A percentile compares a stretch with the other conserved stretches of the same genome.
These are phyloP conservation scores for Talaromyces islandicus DNA, from an alignment of 2,329 filamentous ascomycete species.

Conservation along the genomic window DNA sequence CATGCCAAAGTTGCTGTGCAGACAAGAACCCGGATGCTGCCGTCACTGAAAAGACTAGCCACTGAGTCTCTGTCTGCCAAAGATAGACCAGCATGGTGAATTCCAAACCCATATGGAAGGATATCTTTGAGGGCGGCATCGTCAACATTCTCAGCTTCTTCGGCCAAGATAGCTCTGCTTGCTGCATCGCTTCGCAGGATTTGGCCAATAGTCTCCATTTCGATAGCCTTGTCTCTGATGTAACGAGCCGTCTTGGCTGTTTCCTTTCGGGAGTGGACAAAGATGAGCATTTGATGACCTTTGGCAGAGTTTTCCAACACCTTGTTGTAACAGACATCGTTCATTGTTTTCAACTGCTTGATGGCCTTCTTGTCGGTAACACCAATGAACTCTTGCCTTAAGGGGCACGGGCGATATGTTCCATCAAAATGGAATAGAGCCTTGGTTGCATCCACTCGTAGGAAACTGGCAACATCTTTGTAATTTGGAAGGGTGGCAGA, in stretches of 20 bases:
- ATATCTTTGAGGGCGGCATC: constrained; percentile 90
- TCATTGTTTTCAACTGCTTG: constrained; percentile 98
- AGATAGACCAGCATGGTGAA: constrained; percentile 97
- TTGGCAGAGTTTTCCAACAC: constrained; percentile 69
- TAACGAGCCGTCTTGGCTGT: constrained; percentile 96
- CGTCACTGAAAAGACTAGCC: constrained; percentile 87
- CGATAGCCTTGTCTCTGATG: constrained; percentile 93
- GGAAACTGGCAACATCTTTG: constrained; percentile 88
- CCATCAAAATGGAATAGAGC: constrained; percentile 96
- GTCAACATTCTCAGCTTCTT: constrained; percentile 74
- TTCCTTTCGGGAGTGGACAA: constrained; percentile 96
- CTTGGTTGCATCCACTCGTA: constrained; percentile 78
- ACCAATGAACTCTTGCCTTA: constrained; percentile 95
- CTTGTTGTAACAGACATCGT: constrained; percentile 96
- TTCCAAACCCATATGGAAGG: constrained; percentile 92
- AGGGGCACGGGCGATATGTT: constrained; percentile 84
- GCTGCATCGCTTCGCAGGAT: constrained; percentile 90
- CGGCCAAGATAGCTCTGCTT: constrained; percentile 77
- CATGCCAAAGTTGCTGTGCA: constrained; percentile 97
- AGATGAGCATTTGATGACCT: constrained; percentile 81
- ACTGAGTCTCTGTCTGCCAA: constrained; percentile 91
- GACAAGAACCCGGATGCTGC: constrained; percentile 88
- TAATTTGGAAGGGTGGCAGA: constrained; percentile 97
- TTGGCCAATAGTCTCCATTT: constrained; percentile 93
- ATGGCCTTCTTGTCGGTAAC: constrained; percentile 98